Base-by-base conservation (phyloP, 768 basidiomycete species). In the Fibroporia radiculosa region DNA sequence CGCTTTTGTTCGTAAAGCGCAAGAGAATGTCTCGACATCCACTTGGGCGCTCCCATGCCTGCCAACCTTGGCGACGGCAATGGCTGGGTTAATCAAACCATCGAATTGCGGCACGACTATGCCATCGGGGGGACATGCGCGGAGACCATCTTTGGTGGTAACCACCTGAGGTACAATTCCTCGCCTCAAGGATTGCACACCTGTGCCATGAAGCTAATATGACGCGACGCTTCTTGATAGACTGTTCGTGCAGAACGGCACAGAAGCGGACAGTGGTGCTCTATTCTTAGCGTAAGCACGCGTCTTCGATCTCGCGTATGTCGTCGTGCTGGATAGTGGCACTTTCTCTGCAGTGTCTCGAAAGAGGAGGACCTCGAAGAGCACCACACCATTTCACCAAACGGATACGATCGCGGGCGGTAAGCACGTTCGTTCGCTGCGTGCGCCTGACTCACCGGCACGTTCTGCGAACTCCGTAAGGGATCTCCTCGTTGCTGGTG, bases 221-320 rank as follows among this genome's bases (percentile, higher is more conserved):
- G 16, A 18, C 23, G 12, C 18, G 7, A 43, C 28, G 4, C 14
- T 20, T 31, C 16, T 7, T 12, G 31, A n/a, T 46, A 78, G 78
- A 10, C 65, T 77, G 4, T 82, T 59, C 59, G 70, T 69, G 31
- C 81, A 84, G 58, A 77, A 82, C 50, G 81, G 82, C 1, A 57
- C 73, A 3, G 18, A 22, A 14, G 81, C 80, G 2, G 29, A 71
- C 42, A 74, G 59, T 24, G 66, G 66, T 0, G 71, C 73, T 3
- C 59, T 82, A 22, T 86, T 85, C 60, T 65, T 80, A 16, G 77
- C 75, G 76, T 79, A 57, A 53, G 75, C 3, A 6, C 1, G 7
- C 7, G 22, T 25, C n/a, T n/a, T n/a, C n/a, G n/a, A n/a, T n/a
- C 10, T 26, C 19, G 10, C 24, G 18, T 25, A 24, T 24, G 5